Base-by-base conservation (phyloP, 345 rosid species). In the Barbarea vulgaris region DNA sequence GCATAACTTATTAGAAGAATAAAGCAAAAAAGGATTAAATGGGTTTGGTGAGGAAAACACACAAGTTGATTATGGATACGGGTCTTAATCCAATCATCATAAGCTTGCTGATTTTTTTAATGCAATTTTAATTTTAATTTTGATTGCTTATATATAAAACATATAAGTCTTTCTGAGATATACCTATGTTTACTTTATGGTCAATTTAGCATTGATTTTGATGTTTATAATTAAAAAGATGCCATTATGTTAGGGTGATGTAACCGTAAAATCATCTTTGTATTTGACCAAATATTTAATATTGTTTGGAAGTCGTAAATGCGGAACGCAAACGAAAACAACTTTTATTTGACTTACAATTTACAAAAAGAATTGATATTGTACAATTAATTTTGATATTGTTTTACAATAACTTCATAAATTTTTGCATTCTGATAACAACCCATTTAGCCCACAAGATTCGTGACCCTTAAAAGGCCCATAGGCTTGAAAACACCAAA, bases 11-110 rank as follows among this genome's bases (percentile, higher is more conserved):
- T 30, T 41, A 36, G 57, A 34, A 74, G 21, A 25, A 50, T 21
- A 39, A 21, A 18, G 9, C 41, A 52, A 22, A 37, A 13, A 24
- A 24, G 44, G 48, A 34, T 24, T 39, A 59, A 75, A 59, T 67
- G 74, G 69, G 74, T 75, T 75, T 75, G 74, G 79, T 75, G 63
- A 68, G 55, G 63, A 68, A 59, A 67, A 59, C 46, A 46, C 47
- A 68, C 69, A 51, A 75, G 63, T 50, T 60, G 79, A 24, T 39
- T 48, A 36, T 27, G 60, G 31, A 63, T 8, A 52, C 17, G 63
- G 41, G 79, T 76, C 79, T 60, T 68, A 60, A 41, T 76, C 69
- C 39, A 76, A 76, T 76, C 74, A 76, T 76, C 74, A 76, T 76
- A 39, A 60, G 21, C 64, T 76, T 76, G 79, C 69, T 67, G 74